phyloP scores from a whole-genome alignment of 2,329 filamentous ascomycete species.

The Aschersonia sp. region DNA sequence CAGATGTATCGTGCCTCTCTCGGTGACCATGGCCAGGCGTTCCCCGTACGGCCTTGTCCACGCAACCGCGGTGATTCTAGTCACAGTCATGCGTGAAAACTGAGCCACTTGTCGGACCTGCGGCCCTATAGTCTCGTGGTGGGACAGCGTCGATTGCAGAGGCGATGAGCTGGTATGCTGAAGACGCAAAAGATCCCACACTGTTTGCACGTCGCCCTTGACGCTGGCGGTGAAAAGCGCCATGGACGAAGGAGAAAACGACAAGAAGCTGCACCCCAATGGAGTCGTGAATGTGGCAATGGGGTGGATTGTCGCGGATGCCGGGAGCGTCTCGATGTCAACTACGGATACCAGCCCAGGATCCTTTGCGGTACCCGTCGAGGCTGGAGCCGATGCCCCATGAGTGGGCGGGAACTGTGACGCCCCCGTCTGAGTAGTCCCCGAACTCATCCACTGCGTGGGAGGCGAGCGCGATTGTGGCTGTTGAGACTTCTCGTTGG shows the following conservation, averaged over 20 bases:
- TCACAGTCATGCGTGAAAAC: slow-evolving; percentile 83
- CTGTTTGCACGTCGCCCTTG: slow-evolving; percentile 70
- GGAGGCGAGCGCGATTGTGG: slow-evolving; percentile 29
- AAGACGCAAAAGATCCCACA: slow-evolving; percentile 64
- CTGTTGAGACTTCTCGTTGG: slow-evolving; percentile 24
- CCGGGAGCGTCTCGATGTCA: slow-evolving; percentile 48
- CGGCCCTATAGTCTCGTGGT: slow-evolving; percentile 32
- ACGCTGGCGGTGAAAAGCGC: slow-evolving; percentile 66
- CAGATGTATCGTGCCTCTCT: slow-evolving; percentile 89
- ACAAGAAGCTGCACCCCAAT: slow-evolving; percentile 68
- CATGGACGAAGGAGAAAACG: slow-evolving; percentile 61
- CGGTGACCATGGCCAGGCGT: slow-evolving; percentile 76
- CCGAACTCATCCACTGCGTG: slow-evolving; percentile 31
- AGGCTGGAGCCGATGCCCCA: slow-evolving; percentile 29
- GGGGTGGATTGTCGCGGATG: slow-evolving; percentile 40
- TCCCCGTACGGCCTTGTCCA: slow-evolving; percentile 78
- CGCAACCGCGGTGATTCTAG: slow-evolving; percentile 76
- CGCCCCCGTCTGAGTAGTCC: slow-evolving; percentile 30
- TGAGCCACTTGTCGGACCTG: slow-evolving; percentile 73
- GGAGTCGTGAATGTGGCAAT: slow-evolving; percentile 57
- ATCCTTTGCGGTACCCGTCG: slow-evolving; percentile 46
- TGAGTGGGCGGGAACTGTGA: slow-evolving; percentile 63
- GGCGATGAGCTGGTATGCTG: slow-evolving; percentile 49
- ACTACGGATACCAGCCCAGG: slow-evolving; percentile 62
- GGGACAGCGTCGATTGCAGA: slow-evolving; percentile 32